Conservation (phyloP, 768 basidiomycete genomes). For the Ramaria rubella region DNA sequence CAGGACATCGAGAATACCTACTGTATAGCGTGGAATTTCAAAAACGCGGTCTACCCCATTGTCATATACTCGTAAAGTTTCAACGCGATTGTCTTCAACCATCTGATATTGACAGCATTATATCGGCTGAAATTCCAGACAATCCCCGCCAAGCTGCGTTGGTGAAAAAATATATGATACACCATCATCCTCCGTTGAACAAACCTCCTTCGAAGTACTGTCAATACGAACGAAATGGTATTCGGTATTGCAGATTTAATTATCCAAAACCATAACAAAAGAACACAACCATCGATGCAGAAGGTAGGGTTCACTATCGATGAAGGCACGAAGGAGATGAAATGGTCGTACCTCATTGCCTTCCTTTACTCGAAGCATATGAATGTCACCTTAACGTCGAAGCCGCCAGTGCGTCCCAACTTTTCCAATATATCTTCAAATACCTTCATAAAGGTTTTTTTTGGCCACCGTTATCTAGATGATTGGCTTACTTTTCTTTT, state of each 20-base stretch:
- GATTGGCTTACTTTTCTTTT: background rate
- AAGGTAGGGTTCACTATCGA: constrained; percentile 26
- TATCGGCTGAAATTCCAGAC: constrained; percentile 31
- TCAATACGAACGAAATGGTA: constrained; percentile 18
- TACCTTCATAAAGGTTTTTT: constrained; percentile 33
- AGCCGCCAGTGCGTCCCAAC: constrained; percentile 21
- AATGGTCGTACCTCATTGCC: constrained; percentile 28
- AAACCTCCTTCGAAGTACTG: constrained; percentile 22
- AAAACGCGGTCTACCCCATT: constrained; percentile 36
- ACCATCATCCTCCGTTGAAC: constrained; percentile 22
- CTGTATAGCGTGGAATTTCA: no score
- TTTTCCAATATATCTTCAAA: constrained; percentile 37
- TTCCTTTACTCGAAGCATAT: constrained; percentile 20
- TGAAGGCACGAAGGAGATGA: constrained; percentile 19
- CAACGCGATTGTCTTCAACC: constrained; percentile 17
- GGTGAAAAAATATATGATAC: constrained; percentile 35
- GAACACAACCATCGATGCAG: constrained; percentile 22
- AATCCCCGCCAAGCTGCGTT: constrained; percentile 20
- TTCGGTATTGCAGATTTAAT: constrained; percentile 18
- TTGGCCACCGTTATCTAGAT: background rate
- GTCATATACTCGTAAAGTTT: constrained; percentile 34
- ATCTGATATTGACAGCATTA: constrained; percentile 25
- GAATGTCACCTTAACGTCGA: constrained; percentile 35
- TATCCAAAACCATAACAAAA: constrained; percentile 17
- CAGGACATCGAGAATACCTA: constrained; percentile 24